Evolutionary conservation across 495 filamentous ascomycete species (phyloP), one percentile per base, ranked within the genome.

Genomic region (Podospora pseudocomata): DNA sequence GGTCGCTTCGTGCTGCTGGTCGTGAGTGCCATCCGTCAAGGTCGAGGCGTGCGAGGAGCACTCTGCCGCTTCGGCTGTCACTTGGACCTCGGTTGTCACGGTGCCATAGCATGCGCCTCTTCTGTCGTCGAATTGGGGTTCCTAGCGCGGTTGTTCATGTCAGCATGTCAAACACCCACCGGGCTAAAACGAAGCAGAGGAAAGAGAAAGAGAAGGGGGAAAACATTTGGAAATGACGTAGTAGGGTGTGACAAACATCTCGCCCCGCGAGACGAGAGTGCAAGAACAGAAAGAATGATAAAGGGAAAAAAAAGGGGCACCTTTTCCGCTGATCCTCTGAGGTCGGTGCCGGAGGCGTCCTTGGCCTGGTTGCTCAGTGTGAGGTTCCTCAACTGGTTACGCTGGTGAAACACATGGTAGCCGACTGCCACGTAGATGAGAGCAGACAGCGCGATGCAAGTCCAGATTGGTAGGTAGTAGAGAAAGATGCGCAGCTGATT

Each of bases 381-480:
- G 62, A 85, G 76, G 69, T 86, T 79, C 16, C 81, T 81, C 30
- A 89, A 76, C 63, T 85, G 84, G 60, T 83, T 82, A 2, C 86
- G 85, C 60, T 86, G 80, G 63, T 83, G 82, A 68, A 86, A 92
- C 63, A 94, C 91, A 30, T 88, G 84, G 32, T 84, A 82, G 18
- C 92, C 91, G 57, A 91, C 90, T 13, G 86, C 83, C 6, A 88
- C 71, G 74, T 96, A 97, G 63, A 96, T 92, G 49, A 83, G 72
- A 16, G 90, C 79, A 3, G 92, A 92, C 28, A 90, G 68, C 26
- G 85, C 70, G 68, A 94, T 89, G 65, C 90, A 86, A n/a, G 90
- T 73, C 92, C 93, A 96, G n/a, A 94, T 89, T 5, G 92, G 92
- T 3, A 87, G 85, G 75, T 97, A 97, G 78, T 94, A 93, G 63